These are phyloP conservation scores for Dendrobium chrysotoxum DNA, from an alignment of 106 monocot genomes.

Conservation along the genomic window DNA sequence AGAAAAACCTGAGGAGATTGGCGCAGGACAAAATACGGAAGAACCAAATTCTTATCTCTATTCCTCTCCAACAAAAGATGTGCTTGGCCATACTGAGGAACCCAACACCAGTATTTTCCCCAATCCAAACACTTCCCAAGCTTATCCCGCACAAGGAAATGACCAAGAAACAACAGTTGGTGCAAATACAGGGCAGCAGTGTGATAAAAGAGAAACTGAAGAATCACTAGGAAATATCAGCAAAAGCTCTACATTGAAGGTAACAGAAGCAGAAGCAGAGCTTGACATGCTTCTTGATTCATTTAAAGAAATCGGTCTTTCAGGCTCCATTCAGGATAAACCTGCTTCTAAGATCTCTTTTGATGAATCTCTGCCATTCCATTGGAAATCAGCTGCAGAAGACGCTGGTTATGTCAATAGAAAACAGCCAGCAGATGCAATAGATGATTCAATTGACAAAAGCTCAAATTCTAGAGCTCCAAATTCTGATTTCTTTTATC, in stretches of 20 bases:
- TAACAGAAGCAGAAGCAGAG: conserved; percentile 27
- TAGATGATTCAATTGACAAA: background rate
- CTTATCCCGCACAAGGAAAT: background rate
- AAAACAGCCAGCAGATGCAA: background rate
- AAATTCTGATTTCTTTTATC: background rate
- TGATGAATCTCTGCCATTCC: background rate
- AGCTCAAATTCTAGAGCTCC: background rate
- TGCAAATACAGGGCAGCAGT: no score
- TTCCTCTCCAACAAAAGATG: background rate
- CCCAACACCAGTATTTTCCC: background rate
- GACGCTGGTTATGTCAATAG: background rate
- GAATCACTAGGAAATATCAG: background rate
- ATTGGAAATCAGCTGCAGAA: background rate
- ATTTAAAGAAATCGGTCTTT: background rate
- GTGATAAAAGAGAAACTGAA: background rate
- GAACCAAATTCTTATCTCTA: background rate
- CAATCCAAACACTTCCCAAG: background rate
- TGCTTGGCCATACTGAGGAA: background rate
- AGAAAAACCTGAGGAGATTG: background rate
- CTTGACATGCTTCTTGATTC: conserved; percentile 48
- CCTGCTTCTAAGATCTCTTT: background rate
- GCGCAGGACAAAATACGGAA: background rate
- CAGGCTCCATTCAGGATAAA: background rate
- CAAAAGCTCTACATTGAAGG: conserved; percentile 6
- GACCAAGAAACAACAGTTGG: background rate